Evolutionary conservation across 2,329 filamentous ascomycete species (phyloP).

Genomic region (Emydomyces testavorans): DNA sequence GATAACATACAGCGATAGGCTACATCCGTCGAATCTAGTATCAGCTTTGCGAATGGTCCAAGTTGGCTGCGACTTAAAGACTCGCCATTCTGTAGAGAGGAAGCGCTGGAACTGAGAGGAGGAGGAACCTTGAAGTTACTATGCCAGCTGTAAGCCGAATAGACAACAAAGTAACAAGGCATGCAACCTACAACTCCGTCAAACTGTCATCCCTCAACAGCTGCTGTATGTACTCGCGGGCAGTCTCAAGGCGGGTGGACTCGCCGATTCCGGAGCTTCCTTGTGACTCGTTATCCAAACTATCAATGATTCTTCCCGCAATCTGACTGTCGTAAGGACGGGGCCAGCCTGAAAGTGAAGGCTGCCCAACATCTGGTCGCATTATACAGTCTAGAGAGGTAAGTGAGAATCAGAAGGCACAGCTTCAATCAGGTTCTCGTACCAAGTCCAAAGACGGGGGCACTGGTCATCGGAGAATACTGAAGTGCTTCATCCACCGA

Average conservation of each 20-base stretch:
- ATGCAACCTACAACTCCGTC: constrained; percentile 8
- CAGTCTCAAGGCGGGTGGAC: constrained; percentile 57
- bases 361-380: constrained; percentile 33
- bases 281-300: constrained; percentile 58
- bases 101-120: constrained; percentile 17
- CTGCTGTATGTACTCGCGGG: constrained; percentile 61
- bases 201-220: constrained; percentile 40
- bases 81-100: constrained; percentile 17
- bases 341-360: constrained; percentile 27
- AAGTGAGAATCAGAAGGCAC: neutral
- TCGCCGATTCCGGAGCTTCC: constrained; percentile 41
- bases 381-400: constrained; percentile 30
- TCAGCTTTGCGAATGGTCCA: constrained; percentile 45
- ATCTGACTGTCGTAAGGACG: constrained; percentile 40
- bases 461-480: constrained; percentile 41
- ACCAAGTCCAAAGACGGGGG: constrained; percentile 38
- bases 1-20: constrained; percentile 33
- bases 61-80: constrained; percentile 27
- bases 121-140: constrained; percentile 37
- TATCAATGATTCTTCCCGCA: constrained; percentile 47
- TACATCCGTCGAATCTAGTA: constrained; percentile 39
- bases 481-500: constrained; percentile 39
- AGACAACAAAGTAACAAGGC: neutral
- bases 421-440: constrained; percentile 13
- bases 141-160: constrained; percentile 1